These are phyloP conservation scores for Colletotrichum trifolii DNA, from an alignment of 2,329 filamentous ascomycete species.

Conservation along the genomic window DNA sequence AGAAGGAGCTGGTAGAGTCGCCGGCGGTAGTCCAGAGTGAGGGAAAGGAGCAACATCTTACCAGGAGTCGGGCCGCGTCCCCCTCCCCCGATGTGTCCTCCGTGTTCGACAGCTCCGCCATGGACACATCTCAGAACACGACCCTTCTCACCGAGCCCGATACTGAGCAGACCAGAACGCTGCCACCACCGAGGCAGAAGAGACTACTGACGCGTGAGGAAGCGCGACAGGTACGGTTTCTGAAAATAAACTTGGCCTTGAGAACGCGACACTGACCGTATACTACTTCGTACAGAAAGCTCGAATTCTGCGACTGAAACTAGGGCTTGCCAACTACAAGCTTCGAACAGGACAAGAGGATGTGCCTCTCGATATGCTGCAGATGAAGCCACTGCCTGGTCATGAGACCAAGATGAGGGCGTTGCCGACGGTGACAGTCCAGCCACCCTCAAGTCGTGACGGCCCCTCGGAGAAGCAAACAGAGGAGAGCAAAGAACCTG, in stretches of 20 bases:
- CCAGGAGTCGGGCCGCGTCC: constrained; percentile 17
- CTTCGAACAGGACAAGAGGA: constrained; percentile 77
- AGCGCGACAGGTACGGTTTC: constrained; percentile 59
- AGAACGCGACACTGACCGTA: constrained; percentile 13
- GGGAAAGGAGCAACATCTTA: constrained; percentile 10
- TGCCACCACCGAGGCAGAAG: constrained; percentile 38
- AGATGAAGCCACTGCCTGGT: constrained; percentile 50
- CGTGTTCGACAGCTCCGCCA: constrained; percentile 60
- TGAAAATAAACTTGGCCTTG: no score
- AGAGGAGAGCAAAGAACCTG: constrained; percentile 32
- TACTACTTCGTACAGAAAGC: constrained; percentile 60
- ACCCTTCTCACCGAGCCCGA: constrained; percentile 62
- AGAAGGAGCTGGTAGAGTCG: neutral
- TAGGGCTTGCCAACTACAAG: constrained; percentile 80
- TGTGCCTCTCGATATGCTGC: constrained; percentile 71
- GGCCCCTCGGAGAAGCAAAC: constrained; percentile 30
- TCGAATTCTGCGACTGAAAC: constrained; percentile 73
- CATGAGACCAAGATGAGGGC: constrained; percentile 29
- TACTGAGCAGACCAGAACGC: constrained; percentile 35
- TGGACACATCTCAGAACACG: constrained; percentile 61
- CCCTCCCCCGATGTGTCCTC: constrained; percentile 55
- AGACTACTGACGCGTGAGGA: constrained; percentile 61
- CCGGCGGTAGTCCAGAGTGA: neutral
- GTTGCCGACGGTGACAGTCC: constrained; percentile 35
- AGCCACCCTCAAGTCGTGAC: constrained; percentile 39